phyloP scores from a whole-genome alignment of 2,329 filamentous ascomycete genomes.

The Ceratocystis colombiana region DNA sequence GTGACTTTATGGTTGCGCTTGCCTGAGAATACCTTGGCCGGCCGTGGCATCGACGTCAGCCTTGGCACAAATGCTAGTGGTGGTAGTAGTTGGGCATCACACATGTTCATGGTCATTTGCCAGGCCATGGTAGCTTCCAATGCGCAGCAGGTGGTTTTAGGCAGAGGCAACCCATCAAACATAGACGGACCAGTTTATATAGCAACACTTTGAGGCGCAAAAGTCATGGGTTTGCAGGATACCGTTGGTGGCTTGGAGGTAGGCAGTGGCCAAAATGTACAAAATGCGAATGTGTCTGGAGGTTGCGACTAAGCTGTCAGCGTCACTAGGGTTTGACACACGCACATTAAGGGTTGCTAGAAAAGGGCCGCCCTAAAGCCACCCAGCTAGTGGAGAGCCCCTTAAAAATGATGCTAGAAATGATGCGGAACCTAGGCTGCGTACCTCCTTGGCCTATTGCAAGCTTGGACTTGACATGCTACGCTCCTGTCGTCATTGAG shows the following conservation, averaged over 20 bases:
- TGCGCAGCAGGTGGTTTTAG: slow-evolving; percentile 38
- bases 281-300: no score
- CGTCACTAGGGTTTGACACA: no score
- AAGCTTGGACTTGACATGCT: not conserved
- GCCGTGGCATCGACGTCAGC: slow-evolving; percentile 52
- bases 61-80: slow-evolving; percentile 57
- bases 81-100: slow-evolving; percentile 51
- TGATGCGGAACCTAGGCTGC: not conserved
- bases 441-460: not conserved
- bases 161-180: slow-evolving; percentile 38
- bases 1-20: slow-evolving; percentile 52
- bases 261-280: slow-evolving; percentile 54
- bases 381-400: not conserved
- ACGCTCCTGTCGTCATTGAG: not conserved
- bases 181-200: slow-evolving; percentile 49
- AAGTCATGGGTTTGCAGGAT: slow-evolving; percentile 45
- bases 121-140: slow-evolving; percentile 48
- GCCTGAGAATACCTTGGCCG: slow-evolving; percentile 47
- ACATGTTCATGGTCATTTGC: slow-evolving; percentile 49
- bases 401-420: not conserved
- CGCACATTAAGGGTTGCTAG: no score
- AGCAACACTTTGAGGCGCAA: slow-evolving; percentile 51
- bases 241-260: slow-evolving; percentile 47
- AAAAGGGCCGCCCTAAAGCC: not conserved
- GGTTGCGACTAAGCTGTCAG: no score